A percentile compares a stretch with the other conserved stretches of the same genome.
Conservation (phyloP, 192 early-diverging fungal genomes). For the Mortierella claussenii region DNA sequence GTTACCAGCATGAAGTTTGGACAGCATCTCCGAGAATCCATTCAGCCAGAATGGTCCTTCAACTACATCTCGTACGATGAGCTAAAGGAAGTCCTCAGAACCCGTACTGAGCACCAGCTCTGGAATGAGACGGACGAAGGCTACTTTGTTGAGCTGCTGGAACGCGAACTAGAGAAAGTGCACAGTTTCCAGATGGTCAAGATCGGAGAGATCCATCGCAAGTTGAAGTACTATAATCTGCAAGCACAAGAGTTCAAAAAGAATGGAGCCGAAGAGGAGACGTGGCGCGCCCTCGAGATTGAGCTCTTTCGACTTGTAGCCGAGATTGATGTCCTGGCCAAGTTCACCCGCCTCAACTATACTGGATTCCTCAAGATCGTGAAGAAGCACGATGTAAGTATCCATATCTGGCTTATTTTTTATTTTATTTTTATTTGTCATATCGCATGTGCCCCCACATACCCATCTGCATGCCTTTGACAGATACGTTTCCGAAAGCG, state of each 20-base stretch:
- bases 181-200: constrained; percentile 31
- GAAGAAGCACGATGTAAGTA: constrained; percentile 93
- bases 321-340: constrained; percentile 81
- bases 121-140: constrained; percentile 43
- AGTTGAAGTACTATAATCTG: constrained; percentile 32
- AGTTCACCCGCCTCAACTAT: constrained; percentile 83
- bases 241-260: constrained; percentile 82
- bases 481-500: too few relatives aligned
- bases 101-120: constrained; percentile 9
- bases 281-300: constrained; percentile 73
- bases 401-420: too few relatives aligned
- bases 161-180: constrained; percentile 91
- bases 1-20: constrained; percentile 44
- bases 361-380: constrained; percentile 92
- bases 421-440: too few relatives aligned
- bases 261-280: constrained; percentile 78
- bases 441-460: too few relatives aligned
- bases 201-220: constrained; percentile 35
- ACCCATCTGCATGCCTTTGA: too few relatives aligned
- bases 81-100: constrained; percentile 30
- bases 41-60: constrained; percentile 44
- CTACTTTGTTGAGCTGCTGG: constrained; percentile 83
- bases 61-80: constrained; percentile 46
- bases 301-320: constrained; percentile 79
- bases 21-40: constrained; percentile 18